These are phyloP conservation scores for Trichomonas vaginalis DNA, from an alignment of 208 protist genomes.

Conservation along the genomic window DNA sequence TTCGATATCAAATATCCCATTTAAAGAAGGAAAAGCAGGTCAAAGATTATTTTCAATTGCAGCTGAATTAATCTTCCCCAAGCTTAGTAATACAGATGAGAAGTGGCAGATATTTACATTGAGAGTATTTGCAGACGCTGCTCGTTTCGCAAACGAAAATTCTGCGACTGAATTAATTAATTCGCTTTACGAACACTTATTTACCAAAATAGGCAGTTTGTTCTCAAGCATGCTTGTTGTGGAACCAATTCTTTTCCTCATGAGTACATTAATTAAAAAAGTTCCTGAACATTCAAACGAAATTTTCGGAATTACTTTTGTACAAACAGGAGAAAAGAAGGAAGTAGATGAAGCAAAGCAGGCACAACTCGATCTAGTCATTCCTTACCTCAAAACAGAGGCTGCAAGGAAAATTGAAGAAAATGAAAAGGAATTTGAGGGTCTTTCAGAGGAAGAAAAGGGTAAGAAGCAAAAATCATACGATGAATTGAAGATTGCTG, in stretches of 20 bases:
- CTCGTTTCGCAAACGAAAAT: neutral
- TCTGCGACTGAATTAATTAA: neutral
- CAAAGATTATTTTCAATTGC: neutral
- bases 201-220: neutral
- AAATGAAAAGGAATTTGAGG: neutral
- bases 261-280: neutral
- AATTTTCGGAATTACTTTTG: neutral
- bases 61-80: neutral
- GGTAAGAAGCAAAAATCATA: neutral
- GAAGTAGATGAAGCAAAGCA: neutral
- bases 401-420: neutral
- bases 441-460: neutral
- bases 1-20: neutral
- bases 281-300: neutral
- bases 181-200: neutral
- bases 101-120: neutral
- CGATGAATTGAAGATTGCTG: neutral
- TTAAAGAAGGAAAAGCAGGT: neutral
- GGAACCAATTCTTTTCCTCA: neutral
- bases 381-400: neutral
- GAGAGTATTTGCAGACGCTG: neutral
- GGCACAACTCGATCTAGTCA: neutral
- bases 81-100: neutral
- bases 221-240: neutral
- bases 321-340: neutral